Base-by-base conservation (phyloP, 2,329 filamentous ascomycete genomes). In the Colletotrichum orbiculare region DNA sequence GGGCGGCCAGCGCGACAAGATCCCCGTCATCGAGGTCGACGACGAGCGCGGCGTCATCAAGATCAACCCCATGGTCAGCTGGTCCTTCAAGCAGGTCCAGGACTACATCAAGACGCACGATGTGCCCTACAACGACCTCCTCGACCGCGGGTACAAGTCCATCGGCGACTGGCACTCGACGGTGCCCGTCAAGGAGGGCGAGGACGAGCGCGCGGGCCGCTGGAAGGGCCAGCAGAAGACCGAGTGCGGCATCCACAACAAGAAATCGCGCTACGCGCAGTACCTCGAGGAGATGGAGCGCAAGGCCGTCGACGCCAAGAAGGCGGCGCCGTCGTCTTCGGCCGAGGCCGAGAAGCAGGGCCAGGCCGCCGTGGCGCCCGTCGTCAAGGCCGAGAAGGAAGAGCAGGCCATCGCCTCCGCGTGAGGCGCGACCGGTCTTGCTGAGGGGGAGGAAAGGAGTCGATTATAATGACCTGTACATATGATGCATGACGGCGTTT, bases 191-290 rank as follows among this genome's bases (percentile, higher is more conserved):
- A 89, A 85, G 68, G 93, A 95, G 64, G 92, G 92, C 69, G 96
- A 99, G 81, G 96, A 98, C 73, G 96, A 99, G 87, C 91, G 96
- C 55, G 91, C 96, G 8, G 96, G 96, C 64, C 90, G 96, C 71
- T 99, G 96, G 96, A 97, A 97, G 86, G 96, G 96, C 67, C 91
- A 94, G 78, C 82, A 86, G 73, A 99, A 99, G 90, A 96, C 94
- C 13, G 96, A 99, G 83, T 99, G 96, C 78, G 96, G 96, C 52
- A 98, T 99, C 75, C 96, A 99, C 87, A 98, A 98, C 85, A 96
- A 96, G 80, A 91, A 94, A 78, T 97, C 93, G 64, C 90, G 94
- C 71, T 99, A 98, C 74, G 92, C 94, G 10, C 89, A 94, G 79
- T 97, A 91, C 79, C 81, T 97, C 60, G 84, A 85, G 72, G 89